Base-by-base conservation (phyloP, 345 rosid genomes). In the Arabidopsis suecica region DNA sequence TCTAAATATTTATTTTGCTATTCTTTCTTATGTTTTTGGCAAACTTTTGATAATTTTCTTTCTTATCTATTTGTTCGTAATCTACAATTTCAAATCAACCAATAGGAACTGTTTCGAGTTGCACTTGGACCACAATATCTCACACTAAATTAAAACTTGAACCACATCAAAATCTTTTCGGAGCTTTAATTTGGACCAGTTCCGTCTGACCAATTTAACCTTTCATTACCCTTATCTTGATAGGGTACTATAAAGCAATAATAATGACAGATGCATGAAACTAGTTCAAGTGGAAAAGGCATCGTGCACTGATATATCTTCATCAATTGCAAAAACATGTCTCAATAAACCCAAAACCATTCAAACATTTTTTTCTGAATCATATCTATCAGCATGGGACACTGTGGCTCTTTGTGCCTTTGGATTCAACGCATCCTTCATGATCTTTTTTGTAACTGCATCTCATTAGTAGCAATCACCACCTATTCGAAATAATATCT, bases 361-460 rank as follows among this genome's bases (percentile, higher is more conserved):
- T 37, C 61, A 6, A 77, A 64, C 67, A 63, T 71, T 71, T 70
- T 22, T 57, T 63, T 45, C 51, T 70, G 76, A 77, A 70, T 77
- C 76, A 64, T 77, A 70, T 70, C 80, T 77, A 77, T 70, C 80
- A 70, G 71, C 71, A 77, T 77, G 76, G 80, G 76, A 63, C 76
- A 77, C 54, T 56, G 7, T 77, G 75, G 71, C 76, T 77, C 71
- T 71, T 62, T 77, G 28, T 62, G 58, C 50, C 30, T 63, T 77
- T 70, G 58, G 38, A 56, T 70, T 70, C 76, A 77, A 55, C 16
- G 76, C 51, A 47, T 70, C 79, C 57, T 61, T 76, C 45, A 44
- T 34, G 9, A 68, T 23, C 12, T 10, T 25, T 49, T 16, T 50
- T 49, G 44, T 59, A 74, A 41, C 45, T 59, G 5, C 44, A 66